Conservation (phyloP, 352 stramenopile genomes). For the Globisporangium cederbergense region DNA sequence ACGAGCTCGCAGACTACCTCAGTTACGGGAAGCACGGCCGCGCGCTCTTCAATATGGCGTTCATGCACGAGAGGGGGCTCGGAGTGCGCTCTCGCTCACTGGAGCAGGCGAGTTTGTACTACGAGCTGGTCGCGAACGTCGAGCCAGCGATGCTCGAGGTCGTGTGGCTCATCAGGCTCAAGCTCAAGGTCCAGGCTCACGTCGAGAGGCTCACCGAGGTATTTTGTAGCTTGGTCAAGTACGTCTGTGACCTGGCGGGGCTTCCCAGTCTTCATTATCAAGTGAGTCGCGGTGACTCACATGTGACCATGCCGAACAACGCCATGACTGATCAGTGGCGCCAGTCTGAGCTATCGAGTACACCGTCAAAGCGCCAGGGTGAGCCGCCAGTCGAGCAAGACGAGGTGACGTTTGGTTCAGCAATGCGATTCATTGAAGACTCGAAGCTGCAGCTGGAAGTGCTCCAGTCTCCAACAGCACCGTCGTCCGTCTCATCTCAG, state of each 20-base stretch:
- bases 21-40: constrained; percentile 42
- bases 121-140: constrained; percentile 16
- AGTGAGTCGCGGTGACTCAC: background rate
- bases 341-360: background rate
- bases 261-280: background rate
- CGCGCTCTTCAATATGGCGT: constrained; percentile 80
- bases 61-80: constrained; percentile 82
- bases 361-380: background rate
- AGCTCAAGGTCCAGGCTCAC: constrained; percentile 16
- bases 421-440: constrained; percentile 21
- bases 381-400: background rate
- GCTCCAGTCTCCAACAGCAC: background rate
- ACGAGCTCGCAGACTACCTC: constrained; percentile 38
- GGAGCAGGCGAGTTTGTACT: constrained; percentile 22
- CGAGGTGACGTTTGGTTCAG: constrained; percentile 20
- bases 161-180: constrained; percentile 29
- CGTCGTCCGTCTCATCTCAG: constrained; percentile 9
- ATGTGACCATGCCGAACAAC: background rate
- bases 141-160: constrained; percentile 22
- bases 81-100: constrained; percentile 10
- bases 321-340: background rate
- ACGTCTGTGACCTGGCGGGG: background rate
- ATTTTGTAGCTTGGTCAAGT: background rate
- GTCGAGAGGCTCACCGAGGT: constrained; percentile 1
- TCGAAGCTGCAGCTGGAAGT: constrained; percentile 27